Conservation (phyloP, 2,329 filamentous ascomycete species). For the Juglanconis sp. region DNA sequence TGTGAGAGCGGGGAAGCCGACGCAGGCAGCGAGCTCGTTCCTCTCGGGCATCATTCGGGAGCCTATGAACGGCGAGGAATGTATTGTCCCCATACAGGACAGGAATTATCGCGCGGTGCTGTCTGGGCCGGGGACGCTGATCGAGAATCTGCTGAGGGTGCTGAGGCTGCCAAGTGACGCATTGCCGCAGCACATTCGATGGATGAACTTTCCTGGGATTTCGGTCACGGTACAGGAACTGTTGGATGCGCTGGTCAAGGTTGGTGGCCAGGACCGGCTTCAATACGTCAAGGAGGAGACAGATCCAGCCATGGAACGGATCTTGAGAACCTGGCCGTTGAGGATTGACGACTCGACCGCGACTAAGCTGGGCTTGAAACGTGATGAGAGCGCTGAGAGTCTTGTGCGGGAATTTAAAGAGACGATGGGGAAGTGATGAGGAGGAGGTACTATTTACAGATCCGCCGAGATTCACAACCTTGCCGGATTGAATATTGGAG, state of each 20-base stretch:
- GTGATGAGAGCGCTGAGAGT: slow-evolving; percentile 15
- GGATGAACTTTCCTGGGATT: slow-evolving; percentile 49
- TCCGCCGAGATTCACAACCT: background rate
- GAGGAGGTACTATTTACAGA: background rate
- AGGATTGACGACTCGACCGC: slow-evolving; percentile 42
- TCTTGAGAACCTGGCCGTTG: slow-evolving; percentile 54
- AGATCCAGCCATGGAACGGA: slow-evolving; percentile 43
- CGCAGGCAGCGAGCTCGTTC: slow-evolving; percentile 59
- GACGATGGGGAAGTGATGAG: slow-evolving; percentile 1
- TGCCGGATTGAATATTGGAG: background rate
- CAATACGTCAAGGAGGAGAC: slow-evolving; percentile 44
- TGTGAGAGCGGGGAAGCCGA: slow-evolving; percentile 57
- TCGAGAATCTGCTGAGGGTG: slow-evolving; percentile 42
- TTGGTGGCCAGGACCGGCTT: slow-evolving; percentile 44
- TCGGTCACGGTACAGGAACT: slow-evolving; percentile 53
- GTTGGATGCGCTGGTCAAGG: slow-evolving; percentile 44
- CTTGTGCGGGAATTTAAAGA: slow-evolving; percentile 16
- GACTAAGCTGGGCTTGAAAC: slow-evolving; percentile 6
- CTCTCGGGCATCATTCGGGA: slow-evolving; percentile 61
- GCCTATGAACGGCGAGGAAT: slow-evolving; percentile 35
- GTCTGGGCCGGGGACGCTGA: slow-evolving; percentile 42
- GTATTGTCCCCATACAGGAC: slow-evolving; percentile 11
- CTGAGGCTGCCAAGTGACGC: slow-evolving; percentile 37
- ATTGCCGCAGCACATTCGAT: slow-evolving; percentile 27
- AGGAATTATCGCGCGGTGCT: slow-evolving; percentile 44